Conservation (phyloP, 2,329 filamentous ascomycete genomes). For the Botrytis pseudocinerea region DNA sequence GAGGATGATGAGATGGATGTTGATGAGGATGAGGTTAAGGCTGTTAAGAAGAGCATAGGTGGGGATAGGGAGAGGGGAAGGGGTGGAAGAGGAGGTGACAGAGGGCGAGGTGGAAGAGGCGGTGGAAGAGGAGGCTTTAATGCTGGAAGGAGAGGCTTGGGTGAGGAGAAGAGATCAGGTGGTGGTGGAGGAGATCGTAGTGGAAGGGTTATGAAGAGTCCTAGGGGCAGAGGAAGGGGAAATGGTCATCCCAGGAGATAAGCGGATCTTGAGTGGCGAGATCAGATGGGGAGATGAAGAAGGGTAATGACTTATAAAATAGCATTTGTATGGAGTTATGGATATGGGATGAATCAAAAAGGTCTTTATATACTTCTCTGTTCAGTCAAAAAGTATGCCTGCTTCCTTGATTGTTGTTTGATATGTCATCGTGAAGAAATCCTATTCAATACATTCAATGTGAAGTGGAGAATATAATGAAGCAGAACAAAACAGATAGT, state of each 20-base stretch:
- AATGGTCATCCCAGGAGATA: constrained; percentile 17
- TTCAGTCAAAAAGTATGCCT: background rate
- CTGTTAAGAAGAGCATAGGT: constrained; percentile 51
- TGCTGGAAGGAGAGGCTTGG: constrained; percentile 32
- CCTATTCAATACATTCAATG: background rate
- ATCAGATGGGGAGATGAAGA: background rate
- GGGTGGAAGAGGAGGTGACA: constrained; percentile 48
- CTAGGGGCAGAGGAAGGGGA: constrained; percentile 31
- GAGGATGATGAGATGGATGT: constrained; percentile 54
- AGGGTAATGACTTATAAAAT: constrained; percentile 3
- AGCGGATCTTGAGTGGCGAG: background rate
- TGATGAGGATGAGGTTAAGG: constrained; percentile 50
- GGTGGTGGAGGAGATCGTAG: background rate
- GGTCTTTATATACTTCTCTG: background rate
- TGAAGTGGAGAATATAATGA: background rate
- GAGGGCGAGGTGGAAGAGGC: constrained; percentile 41
- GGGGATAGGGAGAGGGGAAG: constrained; percentile 37
- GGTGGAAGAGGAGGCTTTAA: constrained; percentile 30
- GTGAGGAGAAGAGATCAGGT: constrained; percentile 15
- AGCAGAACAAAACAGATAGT: background rate
- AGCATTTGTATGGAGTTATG: constrained; percentile 8
- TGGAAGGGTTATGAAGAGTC: constrained; percentile 22
- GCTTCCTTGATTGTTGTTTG: background rate
- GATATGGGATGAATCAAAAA: constrained; percentile 19
- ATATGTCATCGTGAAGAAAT: background rate